These are phyloP conservation scores for Harrya chromipes DNA, from an alignment of 768 basidiomycete genomes.

Conservation along the genomic window DNA sequence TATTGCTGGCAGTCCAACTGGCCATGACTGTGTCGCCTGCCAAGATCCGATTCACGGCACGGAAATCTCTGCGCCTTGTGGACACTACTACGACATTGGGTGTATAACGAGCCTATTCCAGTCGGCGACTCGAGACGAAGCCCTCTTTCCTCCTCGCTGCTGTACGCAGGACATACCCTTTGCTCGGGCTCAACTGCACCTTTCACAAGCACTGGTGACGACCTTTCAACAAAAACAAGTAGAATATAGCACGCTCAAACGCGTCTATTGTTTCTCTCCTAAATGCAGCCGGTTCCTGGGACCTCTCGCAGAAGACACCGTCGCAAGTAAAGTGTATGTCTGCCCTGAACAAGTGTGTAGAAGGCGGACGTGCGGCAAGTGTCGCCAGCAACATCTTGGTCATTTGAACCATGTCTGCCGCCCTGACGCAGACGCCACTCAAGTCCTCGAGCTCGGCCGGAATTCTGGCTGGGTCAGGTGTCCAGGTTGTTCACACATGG, in stretches of 20 bases:
- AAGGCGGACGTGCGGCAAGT: conserved; percentile 22
- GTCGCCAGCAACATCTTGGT: conserved; percentile 22
- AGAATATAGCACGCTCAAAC: conserved; percentile 34
- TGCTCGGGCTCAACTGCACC: conserved; percentile 18
- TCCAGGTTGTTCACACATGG: conserved; percentile 37
- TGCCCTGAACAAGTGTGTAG: conserved; percentile 20
- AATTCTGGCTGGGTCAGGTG: conserved; percentile 37
- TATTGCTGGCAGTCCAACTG: conserved; percentile 10
- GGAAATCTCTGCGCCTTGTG: conserved; percentile 31
- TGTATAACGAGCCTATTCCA: conserved; percentile 36
- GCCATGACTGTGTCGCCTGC: conserved; percentile 35
- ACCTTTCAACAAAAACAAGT: conserved; percentile 26
- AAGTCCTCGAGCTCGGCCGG: conserved; percentile 25
- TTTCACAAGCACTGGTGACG: conserved; percentile 18
- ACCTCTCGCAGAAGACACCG: conserved; percentile 20
- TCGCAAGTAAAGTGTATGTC: conserved; percentile 17
- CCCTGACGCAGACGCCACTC: conserved; percentile 21
- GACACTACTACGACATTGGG: conserved; percentile 33
- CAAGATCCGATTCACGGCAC: conserved; percentile 27
- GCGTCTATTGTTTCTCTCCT: conserved; percentile 36
- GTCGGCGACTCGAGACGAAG: conserved; percentile 35
- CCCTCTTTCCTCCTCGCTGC: conserved; percentile 40
- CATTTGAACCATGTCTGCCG: conserved; percentile 25
- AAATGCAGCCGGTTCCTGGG: conserved; percentile 38
- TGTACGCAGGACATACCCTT: conserved; percentile 32